Base-by-base conservation (phyloP, 2,329 filamentous ascomycete genomes). In the Aspergillus alliaceus region DNA sequence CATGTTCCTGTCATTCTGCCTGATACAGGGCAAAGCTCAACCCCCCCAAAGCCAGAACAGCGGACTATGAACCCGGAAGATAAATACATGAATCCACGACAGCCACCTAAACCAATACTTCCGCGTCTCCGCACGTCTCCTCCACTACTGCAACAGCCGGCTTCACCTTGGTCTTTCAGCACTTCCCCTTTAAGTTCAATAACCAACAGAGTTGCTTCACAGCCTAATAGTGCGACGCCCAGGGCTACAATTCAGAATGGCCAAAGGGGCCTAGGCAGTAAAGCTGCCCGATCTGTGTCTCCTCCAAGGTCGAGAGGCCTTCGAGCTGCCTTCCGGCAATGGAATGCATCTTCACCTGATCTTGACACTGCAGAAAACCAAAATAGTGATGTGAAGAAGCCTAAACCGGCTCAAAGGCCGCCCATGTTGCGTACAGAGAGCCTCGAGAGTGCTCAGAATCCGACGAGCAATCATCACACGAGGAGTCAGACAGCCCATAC, bases 41-140 rank as follows among this genome's bases (percentile, higher is more conserved):
- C 79, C 65, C 88, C 86, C 6, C 76, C 79, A 51, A 79, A 76
- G 42, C 79, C 82, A 53, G 82, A 87, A 63, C 83, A 84, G 66
- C 89, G 85, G 70, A 95, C 90, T 1, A 89, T 93, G 83, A 84
- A 93, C 65, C 91, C 91, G 0, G 79, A 83, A 29, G 89, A 91
- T 76, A 91, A 89, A 69, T 96, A 87, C 70, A 79, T 86, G 64
- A 85, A 88, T 31, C 90, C 89, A 11, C 82, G 87, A 53, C 84
- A 86, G 22, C 80, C 82, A 1, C 77, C 79, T 15, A 77, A 79
- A 61, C 78, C 84, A 46, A 68, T 77, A 56, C 66, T 77, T 24
- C 69, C 76, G 20, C 76, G 78, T 29, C 64, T 82, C 49, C 76
- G 75, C 47, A 81, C 80, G 8, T 79, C 79, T 27, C 74, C 77